Conservation (phyloP, 352 stramenopile genomes). For the Thalassiosira delicatula region DNA sequence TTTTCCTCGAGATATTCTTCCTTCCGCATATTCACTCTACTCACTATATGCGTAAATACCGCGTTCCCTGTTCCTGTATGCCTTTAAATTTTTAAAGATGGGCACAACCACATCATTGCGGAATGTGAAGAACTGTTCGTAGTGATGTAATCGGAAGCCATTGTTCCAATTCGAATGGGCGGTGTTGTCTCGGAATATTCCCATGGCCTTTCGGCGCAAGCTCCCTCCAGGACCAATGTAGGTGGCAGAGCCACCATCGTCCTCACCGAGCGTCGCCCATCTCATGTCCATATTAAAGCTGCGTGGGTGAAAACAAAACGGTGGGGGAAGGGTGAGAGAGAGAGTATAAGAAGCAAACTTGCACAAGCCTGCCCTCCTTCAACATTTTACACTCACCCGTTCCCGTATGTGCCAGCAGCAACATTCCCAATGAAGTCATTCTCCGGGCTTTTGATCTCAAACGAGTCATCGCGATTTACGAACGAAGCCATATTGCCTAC, state of each 20-base stretch:
- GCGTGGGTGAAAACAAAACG: too few species aligned
- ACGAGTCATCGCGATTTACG: conserved; percentile 7
- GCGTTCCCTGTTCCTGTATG: conserved; percentile 55
- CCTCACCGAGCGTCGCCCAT: conserved; percentile 32
- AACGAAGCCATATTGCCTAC: conserved; percentile 26
- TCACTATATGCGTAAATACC: conserved; percentile 58
- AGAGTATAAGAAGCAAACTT: neutral
- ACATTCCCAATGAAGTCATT: conserved; percentile 67
- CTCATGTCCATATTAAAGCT: conserved; percentile 25
- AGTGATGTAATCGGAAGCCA: conserved; percentile 52
- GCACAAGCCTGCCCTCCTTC: too few species aligned
- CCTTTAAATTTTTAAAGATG: conserved; percentile 49
- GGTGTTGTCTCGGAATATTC: conserved; percentile 27
- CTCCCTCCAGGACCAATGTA: conserved; percentile 1
- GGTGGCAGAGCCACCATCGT: conserved; percentile 9
- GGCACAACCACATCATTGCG: conserved; percentile 44
- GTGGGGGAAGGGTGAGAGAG: too few species aligned
- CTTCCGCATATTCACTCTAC: too few species aligned
- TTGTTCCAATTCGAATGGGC: conserved; percentile 44
- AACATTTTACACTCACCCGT: conserved; percentile 56
- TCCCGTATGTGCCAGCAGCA: conserved; percentile 44
- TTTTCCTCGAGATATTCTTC: too few species aligned
- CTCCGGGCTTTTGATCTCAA: conserved; percentile 17
- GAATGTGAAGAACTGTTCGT: conserved; percentile 58
- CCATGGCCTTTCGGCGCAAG: conserved; percentile 20